Percentiles rank a stretch among this genome's conserved stretches.
Evolutionary conservation across 139 green algal species (phyloP).

Genomic region (Tetradesmus lagerheimii): DNA sequence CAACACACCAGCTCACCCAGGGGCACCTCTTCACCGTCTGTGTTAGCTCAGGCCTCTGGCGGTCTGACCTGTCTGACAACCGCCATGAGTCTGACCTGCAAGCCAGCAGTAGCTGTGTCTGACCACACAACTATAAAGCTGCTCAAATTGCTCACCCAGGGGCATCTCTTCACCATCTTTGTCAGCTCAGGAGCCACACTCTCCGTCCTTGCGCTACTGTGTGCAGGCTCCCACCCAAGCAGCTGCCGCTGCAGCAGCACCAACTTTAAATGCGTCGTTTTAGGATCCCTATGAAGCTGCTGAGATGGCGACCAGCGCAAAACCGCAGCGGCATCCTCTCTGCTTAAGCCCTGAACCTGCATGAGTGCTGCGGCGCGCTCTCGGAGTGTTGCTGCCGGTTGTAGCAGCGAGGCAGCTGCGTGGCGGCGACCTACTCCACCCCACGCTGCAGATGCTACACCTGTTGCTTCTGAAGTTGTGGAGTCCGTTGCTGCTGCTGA

Average conservation of each 20-base stretch:
- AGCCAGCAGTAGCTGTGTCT: no score
- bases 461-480: neutral
- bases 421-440: neutral
- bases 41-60: neutral
- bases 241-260: conserved; percentile 32
- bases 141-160: no score
- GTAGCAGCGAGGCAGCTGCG: neutral
- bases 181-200: neutral
- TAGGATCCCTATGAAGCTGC: neutral
- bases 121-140: no score
- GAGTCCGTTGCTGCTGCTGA: neutral
- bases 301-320: neutral
- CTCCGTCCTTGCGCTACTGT: neutral
- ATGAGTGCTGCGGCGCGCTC: neutral
- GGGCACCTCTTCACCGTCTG: neutral
- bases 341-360: neutral
- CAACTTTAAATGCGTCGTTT: conserved; percentile 7
- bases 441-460: neutral
- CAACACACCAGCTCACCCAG: neutral
- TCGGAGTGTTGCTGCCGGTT: neutral
- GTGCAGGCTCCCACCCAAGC: conserved; percentile 8
- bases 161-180: neutral
- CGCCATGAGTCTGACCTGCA: no score
- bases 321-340: no score
- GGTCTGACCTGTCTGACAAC: neutral